Evolutionary conservation across 352 stramenopile genomes (phyloP).

Genomic region (Phytophthora palmivora): DNA sequence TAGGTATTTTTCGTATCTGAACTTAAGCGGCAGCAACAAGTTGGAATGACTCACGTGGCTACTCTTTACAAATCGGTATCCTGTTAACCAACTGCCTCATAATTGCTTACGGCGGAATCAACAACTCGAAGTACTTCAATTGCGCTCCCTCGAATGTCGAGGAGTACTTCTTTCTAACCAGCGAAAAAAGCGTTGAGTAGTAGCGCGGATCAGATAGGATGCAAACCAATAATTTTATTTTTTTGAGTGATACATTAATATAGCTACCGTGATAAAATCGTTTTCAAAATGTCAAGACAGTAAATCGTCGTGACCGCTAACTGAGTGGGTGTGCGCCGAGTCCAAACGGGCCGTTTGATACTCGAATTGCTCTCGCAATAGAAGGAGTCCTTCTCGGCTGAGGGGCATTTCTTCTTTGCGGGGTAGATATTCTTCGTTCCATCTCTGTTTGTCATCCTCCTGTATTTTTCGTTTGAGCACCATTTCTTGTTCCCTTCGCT

Average conservation of each 20-base stretch:
- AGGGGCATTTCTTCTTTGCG: neutral
- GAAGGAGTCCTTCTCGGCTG: neutral
- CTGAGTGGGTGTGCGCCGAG: too few relatives aligned
- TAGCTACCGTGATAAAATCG: too few relatives aligned
- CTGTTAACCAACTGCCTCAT: conserved; percentile 8
- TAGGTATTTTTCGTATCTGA: conserved; percentile 1
- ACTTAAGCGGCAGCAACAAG: conserved; percentile 5
- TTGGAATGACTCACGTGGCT: neutral
- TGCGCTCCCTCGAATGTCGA: neutral
- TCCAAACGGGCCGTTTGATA: too few relatives aligned
- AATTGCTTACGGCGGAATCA: conserved; percentile 1
- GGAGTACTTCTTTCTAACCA: neutral
- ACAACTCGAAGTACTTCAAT: conserved; percentile 4
- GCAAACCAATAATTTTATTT: too few relatives aligned
- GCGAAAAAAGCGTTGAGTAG: too few relatives aligned
- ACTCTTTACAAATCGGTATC: conserved; percentile 5
- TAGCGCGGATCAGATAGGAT: too few relatives aligned
- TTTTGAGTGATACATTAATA: too few relatives aligned
- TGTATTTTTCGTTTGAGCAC: too few relatives aligned
- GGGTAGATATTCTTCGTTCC: neutral
- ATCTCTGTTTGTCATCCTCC: too few relatives aligned
- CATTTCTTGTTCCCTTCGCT: too few relatives aligned
- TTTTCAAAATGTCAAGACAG: too few relatives aligned
- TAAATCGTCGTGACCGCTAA: too few relatives aligned
- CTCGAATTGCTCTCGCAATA: neutral